Evolutionary conservation across 176 grass and related monocot species (phyloP), one percentile per base, ranked within the genome.

Genomic region (bread wheat (Triticum aestivum)): DNA sequence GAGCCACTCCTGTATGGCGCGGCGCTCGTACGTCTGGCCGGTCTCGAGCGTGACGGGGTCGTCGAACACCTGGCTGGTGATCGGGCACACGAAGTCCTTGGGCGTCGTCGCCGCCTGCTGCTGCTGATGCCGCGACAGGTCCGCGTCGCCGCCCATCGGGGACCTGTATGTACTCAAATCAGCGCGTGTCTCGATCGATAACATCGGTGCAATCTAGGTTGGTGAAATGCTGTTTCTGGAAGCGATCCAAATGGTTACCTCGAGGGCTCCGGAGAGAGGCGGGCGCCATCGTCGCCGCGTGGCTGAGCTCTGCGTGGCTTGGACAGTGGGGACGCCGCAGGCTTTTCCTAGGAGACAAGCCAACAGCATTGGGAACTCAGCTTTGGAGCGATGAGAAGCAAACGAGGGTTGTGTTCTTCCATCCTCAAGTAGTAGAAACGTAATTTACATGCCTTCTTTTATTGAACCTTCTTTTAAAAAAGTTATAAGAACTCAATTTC

Each of bases 21-120:
- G 83, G 2, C 92, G 92, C 87, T 94, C 92, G 69, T 94, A 94
- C 9, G 92, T 94, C 78, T 94, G 92, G 4, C 89, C 89, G 45
- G 89, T 90, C 85, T 92, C 92, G 24, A 94, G 85, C 4, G 92
- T 94, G 47, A 94, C 92, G 14, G 92, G 92, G 83, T 94, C 92
- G 47, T 94, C 90, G 86, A 94, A 94, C 63, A 94, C 24, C 84
- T 90, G 87, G 61, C 85, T 90, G 0, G 92, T 94, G 83, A 94
- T 94, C 37, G 92, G 87, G 79, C 92, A 94, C 73, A 94, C 84
- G 77, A 94, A 94, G 79, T 92, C 92, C 87, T 94, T 94, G 24
- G 89, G 92, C 58, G 89, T 91, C 45, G 85, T 9, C 79, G 27
- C 65, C 58, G 42, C 47, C 74, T 62, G 24, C 70, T 7, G 29